Percentiles rank a stretch among this genome's conserved stretches.
phyloP scores from a whole-genome alignment of 768 basidiomycete species.

The Royoungia palumana region DNA sequence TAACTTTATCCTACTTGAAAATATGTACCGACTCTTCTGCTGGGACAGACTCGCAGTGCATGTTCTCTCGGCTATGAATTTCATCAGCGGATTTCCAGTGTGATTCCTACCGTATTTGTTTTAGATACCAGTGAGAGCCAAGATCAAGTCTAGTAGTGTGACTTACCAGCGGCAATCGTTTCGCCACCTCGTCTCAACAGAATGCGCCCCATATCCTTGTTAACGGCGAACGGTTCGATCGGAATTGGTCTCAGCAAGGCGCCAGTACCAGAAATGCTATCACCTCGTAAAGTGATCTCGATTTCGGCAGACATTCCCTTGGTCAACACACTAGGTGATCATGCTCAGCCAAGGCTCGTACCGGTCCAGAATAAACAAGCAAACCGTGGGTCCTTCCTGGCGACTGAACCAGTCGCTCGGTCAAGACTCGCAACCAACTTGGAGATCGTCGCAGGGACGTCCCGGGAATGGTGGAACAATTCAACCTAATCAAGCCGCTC shows the following conservation, averaged over 20 bases:
- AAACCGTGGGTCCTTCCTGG: slow-evolving; percentile 80
- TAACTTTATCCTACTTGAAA: slow-evolving; percentile 18
- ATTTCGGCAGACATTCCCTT: slow-evolving; percentile 85
- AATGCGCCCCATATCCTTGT: slow-evolving; percentile 96
- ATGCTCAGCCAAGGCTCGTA: slow-evolving; percentile 4
- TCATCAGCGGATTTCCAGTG: slow-evolving; percentile 38
- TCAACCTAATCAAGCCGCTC: slow-evolving; percentile 57
- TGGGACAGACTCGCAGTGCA: neutral
- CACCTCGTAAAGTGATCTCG: slow-evolving; percentile 68
- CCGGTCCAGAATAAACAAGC: neutral
- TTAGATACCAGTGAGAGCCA: neutral
- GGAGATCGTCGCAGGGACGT: slow-evolving; percentile 85
- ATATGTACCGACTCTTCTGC: slow-evolving; percentile 10
- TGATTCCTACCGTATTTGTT: slow-evolving; percentile 37
- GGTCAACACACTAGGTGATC: slow-evolving; percentile 64
- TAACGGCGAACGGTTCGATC: slow-evolving; percentile 77
- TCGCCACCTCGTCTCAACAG: slow-evolving; percentile 86
- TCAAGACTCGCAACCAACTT: slow-evolving; percentile 81
- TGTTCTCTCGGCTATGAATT: neutral
- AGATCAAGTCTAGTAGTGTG: neutral
- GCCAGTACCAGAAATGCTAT: slow-evolving; percentile 46
- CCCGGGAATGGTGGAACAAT: slow-evolving; percentile 90
- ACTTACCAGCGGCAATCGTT: slow-evolving; percentile 86
- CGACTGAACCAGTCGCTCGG: slow-evolving; percentile 65
- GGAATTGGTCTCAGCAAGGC: slow-evolving; percentile 62